Percentiles rank a stretch among this genome's conserved stretches.
These are phyloP conservation scores for Candida pseudofarinosa DNA, from an alignment of 805 yeast species.

Conservation along the genomic window DNA sequence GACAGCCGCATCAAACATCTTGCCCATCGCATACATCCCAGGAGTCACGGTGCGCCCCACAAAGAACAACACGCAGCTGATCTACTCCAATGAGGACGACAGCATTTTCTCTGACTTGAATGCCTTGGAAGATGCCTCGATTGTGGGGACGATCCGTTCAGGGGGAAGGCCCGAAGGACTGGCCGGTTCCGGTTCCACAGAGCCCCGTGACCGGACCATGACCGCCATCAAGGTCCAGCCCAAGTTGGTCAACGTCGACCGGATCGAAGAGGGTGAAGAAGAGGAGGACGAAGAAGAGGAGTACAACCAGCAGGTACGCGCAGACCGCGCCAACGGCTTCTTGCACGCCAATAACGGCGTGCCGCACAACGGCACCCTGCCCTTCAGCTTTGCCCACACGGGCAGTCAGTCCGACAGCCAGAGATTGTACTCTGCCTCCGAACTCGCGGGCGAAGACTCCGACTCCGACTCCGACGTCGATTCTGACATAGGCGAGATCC, in stretches of 20 bases:
- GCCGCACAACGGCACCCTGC: neutral
- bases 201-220: slow-evolving; percentile 40
- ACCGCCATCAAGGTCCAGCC: slow-evolving; percentile 80
- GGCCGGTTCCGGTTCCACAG: slow-evolving; percentile 2
- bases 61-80: slow-evolving; percentile 39
- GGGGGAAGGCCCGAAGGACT: neutral
- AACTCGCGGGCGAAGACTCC: slow-evolving; percentile 13
- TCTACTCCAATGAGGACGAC: slow-evolving; percentile 41
- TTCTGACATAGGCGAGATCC: slow-evolving; percentile 43
- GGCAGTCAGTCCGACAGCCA: neutral
- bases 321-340: neutral
- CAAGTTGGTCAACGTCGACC: slow-evolving; percentile 54
- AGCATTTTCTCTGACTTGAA: slow-evolving; percentile 41
- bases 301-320: slow-evolving; percentile 7
- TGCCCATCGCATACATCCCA: slow-evolving; percentile 91
- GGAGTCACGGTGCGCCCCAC: slow-evolving; percentile 73
- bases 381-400: neutral
- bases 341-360: neutral
- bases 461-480: slow-evolving; percentile 38
- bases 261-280: slow-evolving; percentile 42
- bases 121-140: slow-evolving; percentile 45
- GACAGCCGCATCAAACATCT: slow-evolving; percentile 79
- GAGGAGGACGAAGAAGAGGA: slow-evolving; percentile 24
- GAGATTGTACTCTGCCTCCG: neutral
- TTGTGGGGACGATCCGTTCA: slow-evolving; percentile 30